A percentile compares a stretch with the other conserved stretches of the same genome.
These are phyloP conservation scores for Endotrypanum monterogeii DNA, from an alignment of 208 protist genomes.

Conservation along the genomic window DNA sequence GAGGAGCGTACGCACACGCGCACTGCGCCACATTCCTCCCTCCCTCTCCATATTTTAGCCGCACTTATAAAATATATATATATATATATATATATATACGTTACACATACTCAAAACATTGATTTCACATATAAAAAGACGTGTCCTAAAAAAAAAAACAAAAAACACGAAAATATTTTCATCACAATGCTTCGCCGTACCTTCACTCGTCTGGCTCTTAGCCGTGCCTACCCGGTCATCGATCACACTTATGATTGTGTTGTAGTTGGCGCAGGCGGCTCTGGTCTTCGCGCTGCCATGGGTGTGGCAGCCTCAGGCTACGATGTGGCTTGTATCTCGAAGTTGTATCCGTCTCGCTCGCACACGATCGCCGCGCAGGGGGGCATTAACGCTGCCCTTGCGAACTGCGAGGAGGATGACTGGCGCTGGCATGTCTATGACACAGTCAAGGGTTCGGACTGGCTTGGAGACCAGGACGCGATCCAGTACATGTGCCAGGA, in stretches of 20 bases:
- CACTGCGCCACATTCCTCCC: too few relatives aligned
- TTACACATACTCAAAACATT: background rate
- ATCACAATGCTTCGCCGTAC: slow-evolving; percentile 68
- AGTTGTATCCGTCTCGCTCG: slow-evolving; percentile 99
- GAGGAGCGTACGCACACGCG: background rate
- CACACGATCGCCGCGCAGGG: slow-evolving; percentile 99
- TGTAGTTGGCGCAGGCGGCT: slow-evolving; percentile 99
- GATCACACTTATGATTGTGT: slow-evolving; percentile 99
- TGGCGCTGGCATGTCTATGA: slow-evolving; percentile 99
- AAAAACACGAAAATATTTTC: background rate
- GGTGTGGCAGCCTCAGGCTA: slow-evolving; percentile 97
- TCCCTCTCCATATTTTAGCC: background rate
- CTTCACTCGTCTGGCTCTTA: slow-evolving; percentile 57
- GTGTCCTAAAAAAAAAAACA: background rate
- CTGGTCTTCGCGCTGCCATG: slow-evolving; percentile 97
- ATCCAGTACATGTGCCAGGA: slow-evolving; percentile 99
- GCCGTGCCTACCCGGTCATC: slow-evolving; percentile 94
- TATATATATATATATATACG: background rate
- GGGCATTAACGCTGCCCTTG: slow-evolving; percentile 99
- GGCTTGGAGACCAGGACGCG: slow-evolving; percentile 98
- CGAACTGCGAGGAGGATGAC: slow-evolving; percentile 98
- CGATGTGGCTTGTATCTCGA: slow-evolving; percentile 98
- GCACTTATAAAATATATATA: background rate
- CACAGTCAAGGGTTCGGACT: slow-evolving; percentile 99
- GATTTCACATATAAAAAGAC: slow-evolving; percentile 5